Conservation (phyloP, 371 early-diverging fungal genomes). For the Cladochytrium tenue region DNA sequence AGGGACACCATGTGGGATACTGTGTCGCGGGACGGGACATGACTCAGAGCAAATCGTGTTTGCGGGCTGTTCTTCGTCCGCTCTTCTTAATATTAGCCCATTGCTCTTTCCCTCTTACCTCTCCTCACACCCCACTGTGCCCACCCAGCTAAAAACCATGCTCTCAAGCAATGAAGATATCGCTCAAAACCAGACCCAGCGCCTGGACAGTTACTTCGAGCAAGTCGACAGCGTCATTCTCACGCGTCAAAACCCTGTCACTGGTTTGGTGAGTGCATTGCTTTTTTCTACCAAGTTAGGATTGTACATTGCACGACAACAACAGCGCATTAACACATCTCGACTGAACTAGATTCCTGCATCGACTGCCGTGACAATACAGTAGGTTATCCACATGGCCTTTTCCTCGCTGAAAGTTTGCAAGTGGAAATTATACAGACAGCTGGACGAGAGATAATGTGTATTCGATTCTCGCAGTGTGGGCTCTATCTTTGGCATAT, state of each 20-base stretch:
- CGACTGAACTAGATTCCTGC: conserved; percentile 72
- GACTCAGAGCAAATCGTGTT: no score
- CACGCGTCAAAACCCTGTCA: conserved; percentile 75
- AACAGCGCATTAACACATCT: neutral
- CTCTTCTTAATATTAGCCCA: no score
- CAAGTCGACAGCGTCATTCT: conserved; percentile 75
- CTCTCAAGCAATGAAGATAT: no score
- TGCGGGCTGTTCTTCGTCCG: no score
- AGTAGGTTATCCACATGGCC: conserved; percentile 51
- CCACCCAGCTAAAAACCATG: no score
- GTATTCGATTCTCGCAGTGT: conserved; percentile 87
- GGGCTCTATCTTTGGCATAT: conserved; percentile 83
- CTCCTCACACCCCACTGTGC: no score
- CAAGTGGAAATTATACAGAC: neutral
- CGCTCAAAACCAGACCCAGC: no score
- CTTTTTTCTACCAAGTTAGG: no score
- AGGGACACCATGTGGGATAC: no score
- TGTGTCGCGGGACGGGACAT: no score
- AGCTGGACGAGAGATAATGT: conserved; percentile 75
- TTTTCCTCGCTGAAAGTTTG: neutral
- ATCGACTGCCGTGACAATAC: conserved; percentile 78
- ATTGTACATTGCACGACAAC: no score
- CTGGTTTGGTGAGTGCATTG: conserved; percentile 66
- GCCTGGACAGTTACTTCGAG: conserved; percentile 70
- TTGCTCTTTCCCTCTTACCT: no score